Base-by-base conservation (phyloP, 2,329 filamentous ascomycete species). In the Calonectria ilicicola region DNA sequence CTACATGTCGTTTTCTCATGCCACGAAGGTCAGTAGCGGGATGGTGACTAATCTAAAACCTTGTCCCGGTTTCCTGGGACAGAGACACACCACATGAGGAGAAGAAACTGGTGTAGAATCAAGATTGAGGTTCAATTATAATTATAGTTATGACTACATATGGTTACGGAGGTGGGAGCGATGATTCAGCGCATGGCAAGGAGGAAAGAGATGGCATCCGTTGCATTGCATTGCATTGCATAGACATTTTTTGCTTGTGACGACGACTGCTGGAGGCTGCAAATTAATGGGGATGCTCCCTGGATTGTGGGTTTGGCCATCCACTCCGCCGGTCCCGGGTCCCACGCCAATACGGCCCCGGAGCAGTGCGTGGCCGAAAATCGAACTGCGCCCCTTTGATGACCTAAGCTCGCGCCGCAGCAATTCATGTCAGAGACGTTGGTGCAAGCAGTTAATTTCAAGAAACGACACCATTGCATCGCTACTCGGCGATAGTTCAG, bases 331-430 rank as follows among this genome's bases (percentile, higher is more conserved):
- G 53, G 53, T 21, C 21, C 53, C 51, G 67, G 58, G 67, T 47
- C 17, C 32, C 49, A 44, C 58, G 23, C 35, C 42, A 51, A 56
- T 12, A 42, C 58, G 38, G 44, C n/a, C 27, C 40, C 67, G 67
- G 67, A 60, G 49, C 15, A 42, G 38, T 42, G 35, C 51, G 26
- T 60, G 35, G 14, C 71, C 69, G 66, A 69, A 65, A 40, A 26
- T 49, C 58, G 42, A 66, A 56, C 68, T 68, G 65, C 65, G 70
- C 74, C 76, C 72, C 65, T 72, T 69, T 75, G 77, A 79, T 79
- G 77, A 79, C 76, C 74, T 78, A 79, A 79, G 76, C 77, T 27
- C 29, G 51, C 42, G 32, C 53, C 53, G 47, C 49, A 58, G 65
- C 49, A 58, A 58, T 46, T 64, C 62, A 70, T 66, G 49, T 46